These are phyloP conservation scores for Yamadazyma philogaea DNA, from an alignment of 805 yeast genomes.

Conservation along the genomic window DNA sequence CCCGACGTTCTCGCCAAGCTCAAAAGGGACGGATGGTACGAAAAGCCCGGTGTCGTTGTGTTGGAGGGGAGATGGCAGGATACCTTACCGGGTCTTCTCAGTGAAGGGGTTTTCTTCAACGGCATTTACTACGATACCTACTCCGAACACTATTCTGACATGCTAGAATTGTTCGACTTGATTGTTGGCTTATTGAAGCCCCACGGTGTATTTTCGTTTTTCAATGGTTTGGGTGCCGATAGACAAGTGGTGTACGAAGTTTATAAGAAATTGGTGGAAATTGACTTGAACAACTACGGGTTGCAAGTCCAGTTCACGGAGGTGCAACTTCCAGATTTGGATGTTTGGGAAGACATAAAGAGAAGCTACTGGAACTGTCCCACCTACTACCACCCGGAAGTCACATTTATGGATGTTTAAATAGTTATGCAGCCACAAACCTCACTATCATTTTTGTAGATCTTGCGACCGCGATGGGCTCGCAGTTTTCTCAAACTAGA, in stretches of 20 bases:
- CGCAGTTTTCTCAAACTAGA: not conserved
- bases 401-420: slow-evolving; percentile 37
- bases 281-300: slow-evolving; percentile 80
- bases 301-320: slow-evolving; percentile 56
- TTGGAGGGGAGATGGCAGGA: slow-evolving; percentile 95
- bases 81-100: slow-evolving; percentile 60
- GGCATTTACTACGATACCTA: slow-evolving; percentile 94
- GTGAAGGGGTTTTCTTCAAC: slow-evolving; percentile 65
- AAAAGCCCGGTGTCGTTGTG: slow-evolving; percentile 65
- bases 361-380: slow-evolving; percentile 70
- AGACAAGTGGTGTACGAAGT: slow-evolving; percentile 55
- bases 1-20: slow-evolving; percentile 79
- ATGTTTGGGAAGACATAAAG: slow-evolving; percentile 61
- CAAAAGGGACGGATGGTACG: slow-evolving; percentile 78
- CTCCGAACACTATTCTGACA: slow-evolving; percentile 86
- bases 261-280: slow-evolving; percentile 73
- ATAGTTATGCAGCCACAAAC: not conserved
- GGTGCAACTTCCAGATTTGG: slow-evolving; percentile 45
- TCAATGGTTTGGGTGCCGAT: slow-evolving; percentile 69
- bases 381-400: slow-evolving; percentile 63
- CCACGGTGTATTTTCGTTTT: slow-evolving; percentile 82
- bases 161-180: slow-evolving; percentile 79
- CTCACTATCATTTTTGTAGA: too few relatives aligned
- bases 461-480: slow-evolving; percentile 4
- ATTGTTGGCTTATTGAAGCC: slow-evolving; percentile 81